Conservation (phyloP, 139 green algal genomes). For the Yamagishiella unicocca region DNA sequence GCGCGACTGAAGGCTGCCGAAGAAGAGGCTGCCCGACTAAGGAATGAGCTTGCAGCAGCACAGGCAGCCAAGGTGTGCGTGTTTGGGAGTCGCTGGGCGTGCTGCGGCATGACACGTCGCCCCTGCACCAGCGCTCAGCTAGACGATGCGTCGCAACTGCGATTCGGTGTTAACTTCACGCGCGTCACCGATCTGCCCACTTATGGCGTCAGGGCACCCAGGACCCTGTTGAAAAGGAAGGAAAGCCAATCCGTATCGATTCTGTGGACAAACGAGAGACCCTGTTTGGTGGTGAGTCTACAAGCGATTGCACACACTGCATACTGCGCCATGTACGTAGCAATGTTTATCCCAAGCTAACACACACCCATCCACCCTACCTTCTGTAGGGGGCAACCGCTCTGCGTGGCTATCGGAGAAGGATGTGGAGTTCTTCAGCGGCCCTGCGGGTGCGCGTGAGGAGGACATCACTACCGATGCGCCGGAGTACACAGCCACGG, state of each 20-base stretch:
- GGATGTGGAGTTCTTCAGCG: slow-evolving; percentile 79
- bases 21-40: slow-evolving; percentile 64
- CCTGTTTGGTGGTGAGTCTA: slow-evolving; percentile 36
- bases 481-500: slow-evolving; percentile 43
- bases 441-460: slow-evolving; percentile 46
- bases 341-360: neutral
- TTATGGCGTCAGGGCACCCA: neutral
- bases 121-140: no score
- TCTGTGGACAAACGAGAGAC: slow-evolving; percentile 57
- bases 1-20: slow-evolving; percentile 65
- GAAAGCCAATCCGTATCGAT: slow-evolving; percentile 58
- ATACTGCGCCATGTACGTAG: no score
- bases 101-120: no score
- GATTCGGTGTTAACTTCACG: no score
- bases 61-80: slow-evolving; percentile 18
- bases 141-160: no score
- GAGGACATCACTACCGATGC: slow-evolving; percentile 36
- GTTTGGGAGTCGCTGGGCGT: no score
- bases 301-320: no score
- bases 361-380: neutral
- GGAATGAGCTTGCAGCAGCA: slow-evolving; percentile 55
- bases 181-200: no score
- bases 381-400: slow-evolving; percentile 40
- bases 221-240: slow-evolving; percentile 17
- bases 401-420: slow-evolving; percentile 74